Percentiles rank a stretch among this genome's conserved stretches.
phyloP scores from a whole-genome alignment of 2,329 filamentous ascomycete genomes.

The Onygenales sp. region DNA sequence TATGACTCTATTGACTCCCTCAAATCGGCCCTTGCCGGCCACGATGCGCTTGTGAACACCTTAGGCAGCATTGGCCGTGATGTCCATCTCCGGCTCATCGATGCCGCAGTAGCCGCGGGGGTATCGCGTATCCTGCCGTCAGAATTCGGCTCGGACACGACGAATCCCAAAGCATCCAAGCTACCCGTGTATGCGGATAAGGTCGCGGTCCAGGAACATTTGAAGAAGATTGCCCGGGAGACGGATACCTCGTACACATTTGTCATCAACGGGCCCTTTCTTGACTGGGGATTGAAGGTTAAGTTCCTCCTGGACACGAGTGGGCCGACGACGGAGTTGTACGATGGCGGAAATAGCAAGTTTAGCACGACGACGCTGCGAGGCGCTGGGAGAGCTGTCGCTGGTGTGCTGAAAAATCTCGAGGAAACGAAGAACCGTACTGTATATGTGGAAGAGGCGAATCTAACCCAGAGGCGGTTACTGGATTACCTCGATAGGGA shows the following conservation, averaged over 20 bases:
- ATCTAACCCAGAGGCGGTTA: constrained; percentile 35
- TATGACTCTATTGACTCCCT: constrained; percentile 19
- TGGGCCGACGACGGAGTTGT: constrained; percentile 35
- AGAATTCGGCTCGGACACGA: constrained; percentile 25
- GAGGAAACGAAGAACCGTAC: constrained; percentile 45
- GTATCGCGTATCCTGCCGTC: constrained; percentile 26
- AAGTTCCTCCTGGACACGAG: constrained; percentile 39
- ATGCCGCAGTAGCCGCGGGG: constrained; percentile 21
- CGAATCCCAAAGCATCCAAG: constrained; percentile 14
- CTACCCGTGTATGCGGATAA: constrained; percentile 26
- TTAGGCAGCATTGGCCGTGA: constrained; percentile 7
- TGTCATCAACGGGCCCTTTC: constrained; percentile 23
- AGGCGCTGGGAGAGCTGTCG: constrained; percentile 40
- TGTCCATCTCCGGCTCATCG: constrained; percentile 14
- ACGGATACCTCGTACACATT: constrained; percentile 23
- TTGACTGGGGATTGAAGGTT: constrained; percentile 23
- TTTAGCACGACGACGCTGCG: constrained; percentile 43
- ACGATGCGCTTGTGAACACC: constrained; percentile 21
- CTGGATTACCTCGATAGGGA: constrained; percentile 26
- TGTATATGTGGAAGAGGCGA: constrained; percentile 38
- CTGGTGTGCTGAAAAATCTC: constrained; percentile 39
- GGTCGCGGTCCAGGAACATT: constrained; percentile 19
- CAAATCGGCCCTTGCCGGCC: constrained; percentile 16
- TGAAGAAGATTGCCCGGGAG: constrained; percentile 13
- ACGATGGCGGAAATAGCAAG: constrained; percentile 41